Base-by-base conservation (phyloP, 2,329 filamentous ascomycete genomes). In the Didymella segeticola region DNA sequence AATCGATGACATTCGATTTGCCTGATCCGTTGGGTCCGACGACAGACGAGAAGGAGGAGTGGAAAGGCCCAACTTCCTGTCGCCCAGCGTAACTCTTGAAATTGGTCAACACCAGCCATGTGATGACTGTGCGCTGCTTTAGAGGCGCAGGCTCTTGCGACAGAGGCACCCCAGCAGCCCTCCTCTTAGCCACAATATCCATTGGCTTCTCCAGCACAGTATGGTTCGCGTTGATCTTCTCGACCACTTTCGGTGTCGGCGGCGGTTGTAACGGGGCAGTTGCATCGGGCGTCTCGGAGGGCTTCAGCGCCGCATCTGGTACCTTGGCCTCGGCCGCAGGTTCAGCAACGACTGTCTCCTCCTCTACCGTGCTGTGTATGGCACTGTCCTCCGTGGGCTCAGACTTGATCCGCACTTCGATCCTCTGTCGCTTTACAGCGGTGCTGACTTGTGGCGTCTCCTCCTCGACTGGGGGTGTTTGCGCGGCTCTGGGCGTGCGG, bases 1-100 rank as follows among this genome's bases (percentile, higher is more conserved):
- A 97, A 76, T 99, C 95, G 71, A 99, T 99, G 58, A 99, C 96
- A 67, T 99, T 99, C 19, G 95, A 98, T 75, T 99, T 99, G 54
- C 95, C 95, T 9, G 95, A 99, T 57, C 95, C 95, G 73, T 99
- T 99, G 43, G 96, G 95, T 0, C 95, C 96, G 9, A 99, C 95
- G 2, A 99, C 95, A 0, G 95, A 97, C 1, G 95, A 97, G 77
- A 99, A 99, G 0, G 95, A 99, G 1, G 91, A 85, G 73, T 99
- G 95, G 74, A 99, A 99, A 0, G 95, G 95, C 0, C 95, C 95
- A 54, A 99, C 95, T 77, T 96, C 89, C 74, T 99, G 95, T 57
- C 90, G 83, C 4, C 95, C 95, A 14, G 95, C 95, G 73, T 99
- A 99, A 79, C 93, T 98, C 80, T 99, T 99, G 85, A 99, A 99